Evolutionary conservation across 192 early-diverging fungal species (phyloP), one percentile per base, ranked within the genome.

Genomic region (Backusella morwellensis): DNA sequence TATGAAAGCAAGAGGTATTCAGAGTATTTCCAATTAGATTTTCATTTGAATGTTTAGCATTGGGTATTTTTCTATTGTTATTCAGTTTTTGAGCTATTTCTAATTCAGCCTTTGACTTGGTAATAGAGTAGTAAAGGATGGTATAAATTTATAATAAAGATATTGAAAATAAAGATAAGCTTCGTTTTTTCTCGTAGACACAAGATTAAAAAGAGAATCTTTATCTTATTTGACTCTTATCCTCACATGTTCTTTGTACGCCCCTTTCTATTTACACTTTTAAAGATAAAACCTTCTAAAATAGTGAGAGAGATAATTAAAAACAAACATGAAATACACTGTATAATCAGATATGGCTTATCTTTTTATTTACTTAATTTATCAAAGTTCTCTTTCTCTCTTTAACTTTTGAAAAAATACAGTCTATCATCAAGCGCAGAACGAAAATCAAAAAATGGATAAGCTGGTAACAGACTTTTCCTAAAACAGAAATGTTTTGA

Each of bases 221-320:
- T 63, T 63, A 63, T 63, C 56, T 63, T 63, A 50, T 63, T 63
- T 63, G 56, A 63, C 56, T 63, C 56, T 63, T 63, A 63, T 63
- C 56, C 56, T 63, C 56, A 63, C 56, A 63, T 63, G 56, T 29
- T 63, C 56, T 63, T 63, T 63, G 56, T 63, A 29, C 56, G 26
- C 56, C 56, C 56, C 12, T 63, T 63, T 14, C 21, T 29, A 23
- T 59, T 19, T 52, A 6, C 17, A 26, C 23, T 59, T 26, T 59
- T 12, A 9, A 23, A 63, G 56, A 63, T 26, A 63, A 63, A 63
- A 29, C 56, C 56, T 63, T 63, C 56, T 26, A 63, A 26, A 63
- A 29, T 26, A 29, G 26, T 63, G 56, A 29, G 11, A 29, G 56
- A 29, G 11, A 29, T 63, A 26, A 12, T 63, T 29, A 12, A 23